phyloP scores from a whole-genome alignment of 2,329 filamentous ascomycete genomes.

The Periglandula ipomoeae region DNA sequence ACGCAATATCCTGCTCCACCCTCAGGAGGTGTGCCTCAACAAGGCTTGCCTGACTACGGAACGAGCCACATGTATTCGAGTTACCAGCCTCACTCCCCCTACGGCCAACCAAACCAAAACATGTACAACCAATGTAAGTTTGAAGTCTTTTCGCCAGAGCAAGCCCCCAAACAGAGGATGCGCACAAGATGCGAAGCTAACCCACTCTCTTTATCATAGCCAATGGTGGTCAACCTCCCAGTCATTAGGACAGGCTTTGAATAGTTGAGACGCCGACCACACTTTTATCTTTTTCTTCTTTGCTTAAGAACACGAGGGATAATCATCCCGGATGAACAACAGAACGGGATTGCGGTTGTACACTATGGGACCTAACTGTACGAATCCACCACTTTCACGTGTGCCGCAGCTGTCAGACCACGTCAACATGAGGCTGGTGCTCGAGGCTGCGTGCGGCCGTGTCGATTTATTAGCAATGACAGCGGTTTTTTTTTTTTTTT shows the following conservation, averaged over 20 bases:
- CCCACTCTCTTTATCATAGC: slow-evolving; percentile 2
- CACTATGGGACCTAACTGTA: slow-evolving; percentile 3
- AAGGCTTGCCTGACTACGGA: slow-evolving; percentile 46
- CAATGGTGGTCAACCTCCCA: slow-evolving; percentile 9
- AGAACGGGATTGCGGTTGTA: slow-evolving; percentile 3
- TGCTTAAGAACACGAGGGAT: not conserved
- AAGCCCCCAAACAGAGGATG: not conserved
- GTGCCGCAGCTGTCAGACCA: not conserved
- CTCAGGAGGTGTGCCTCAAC: slow-evolving; percentile 39
- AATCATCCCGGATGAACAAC: not conserved
- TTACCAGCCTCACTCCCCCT: slow-evolving; percentile 51
- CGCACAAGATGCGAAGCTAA: not conserved
- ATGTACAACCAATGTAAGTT: slow-evolving; percentile 52
- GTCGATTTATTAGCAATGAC: not conserved
- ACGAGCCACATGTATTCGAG: slow-evolving; percentile 45
- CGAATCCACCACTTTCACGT: not conserved
- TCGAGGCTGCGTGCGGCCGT: not conserved
- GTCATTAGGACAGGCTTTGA: not conserved
- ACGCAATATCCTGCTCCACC: slow-evolving; percentile 58
- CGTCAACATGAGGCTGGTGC: not conserved
- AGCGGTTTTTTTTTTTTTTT: too few species aligned
- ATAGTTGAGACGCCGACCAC: not conserved
- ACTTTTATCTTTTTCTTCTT: not conserved
- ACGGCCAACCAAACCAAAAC: slow-evolving; percentile 45
- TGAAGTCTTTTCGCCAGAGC: not conserved